Base-by-base conservation (phyloP, 768 basidiomycete genomes). In the Mycena alexandri region DNA sequence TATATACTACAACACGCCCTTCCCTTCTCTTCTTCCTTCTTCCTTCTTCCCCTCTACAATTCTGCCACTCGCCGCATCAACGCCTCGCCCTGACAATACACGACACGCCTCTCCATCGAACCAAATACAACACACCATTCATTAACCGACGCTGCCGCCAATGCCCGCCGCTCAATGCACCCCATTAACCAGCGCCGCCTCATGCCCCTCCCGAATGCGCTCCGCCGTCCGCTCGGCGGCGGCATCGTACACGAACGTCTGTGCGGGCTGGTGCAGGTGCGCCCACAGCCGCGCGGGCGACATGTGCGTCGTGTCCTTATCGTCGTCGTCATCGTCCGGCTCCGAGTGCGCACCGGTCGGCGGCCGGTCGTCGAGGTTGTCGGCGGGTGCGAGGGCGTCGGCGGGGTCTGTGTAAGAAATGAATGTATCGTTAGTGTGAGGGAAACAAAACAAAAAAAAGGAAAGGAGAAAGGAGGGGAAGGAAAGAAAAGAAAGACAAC, bases 231-330 rank as follows among this genome's bases (percentile, higher is more conserved):
- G 86, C 77, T 97, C 95, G 25, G 94, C 94, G 7, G 91, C 94
- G 0, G 95, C 95, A 75, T 98, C 95, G 76, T 98, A 98, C n/a
- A 92, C 94, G 78, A 91, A 96, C 16, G 86, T 52, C 44, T 63
- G 86, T 25, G 88, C 83, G 3, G 88, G 86, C 21, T 79, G 84
- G 53, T 85, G 86, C 68, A 73, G 73, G 33, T 72, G 76, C 43
- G 77, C 77, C 72, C 77, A 79, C 17, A 72, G 75, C 12, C 63
- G 71, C 22, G 77, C 75, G 29, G 72, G 61, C 25, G 38, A 38
- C 38, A 38, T 38, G 38, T 38, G 38, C 38, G 38, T 38, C 38
- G 72, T 67, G 11, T 73, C 73, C n/a, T 77, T 73, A 16, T 77
- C 85, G 24, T 88, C 88, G 12, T 83, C 82, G 53, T 89, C 89